Conservation (phyloP, 108 stramenopile species). For the Pseudonitzschia delicatissima region DNA sequence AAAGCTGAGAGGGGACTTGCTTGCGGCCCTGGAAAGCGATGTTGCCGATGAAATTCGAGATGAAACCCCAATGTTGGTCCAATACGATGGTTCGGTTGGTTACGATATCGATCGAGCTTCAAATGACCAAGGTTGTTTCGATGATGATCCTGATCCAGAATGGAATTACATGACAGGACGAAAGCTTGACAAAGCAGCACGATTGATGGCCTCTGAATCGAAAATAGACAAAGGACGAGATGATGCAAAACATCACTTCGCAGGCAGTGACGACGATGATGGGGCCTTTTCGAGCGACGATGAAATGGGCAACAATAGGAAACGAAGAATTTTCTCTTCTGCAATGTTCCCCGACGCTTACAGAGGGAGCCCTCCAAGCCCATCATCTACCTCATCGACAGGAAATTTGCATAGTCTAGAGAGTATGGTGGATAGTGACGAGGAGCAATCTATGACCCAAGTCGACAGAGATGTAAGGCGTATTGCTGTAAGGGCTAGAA, state of each 20-base stretch:
- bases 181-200: conserved; percentile 23
- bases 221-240: conserved; percentile 22
- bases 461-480: conserved; percentile 12
- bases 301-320: background rate
- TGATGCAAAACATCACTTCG: conserved; percentile 14
- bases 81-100: conserved; percentile 51
- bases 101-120: conserved; percentile 49
- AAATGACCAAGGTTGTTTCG: background rate
- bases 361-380: conserved; percentile 23
- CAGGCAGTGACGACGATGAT: background rate
- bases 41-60: conserved; percentile 79
- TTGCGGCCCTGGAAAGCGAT: conserved; percentile 79
- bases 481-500: conserved; percentile 54
- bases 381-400: conserved; percentile 22
- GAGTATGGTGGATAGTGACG: conserved; percentile 28
- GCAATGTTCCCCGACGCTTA: background rate
- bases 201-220: conserved; percentile 4
- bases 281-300: background rate
- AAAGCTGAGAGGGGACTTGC: conserved; percentile 80
- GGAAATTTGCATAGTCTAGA: conserved; percentile 13
- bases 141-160: background rate
- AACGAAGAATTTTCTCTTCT: conserved; percentile 9
- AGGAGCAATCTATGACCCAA: conserved; percentile 21
- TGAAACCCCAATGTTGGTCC: conserved; percentile 41
- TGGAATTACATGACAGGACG: conserved; percentile 35